phyloP scores from a whole-genome alignment of 2,329 filamentous ascomycete genomes.

The Gaeumannomyces sp. region DNA sequence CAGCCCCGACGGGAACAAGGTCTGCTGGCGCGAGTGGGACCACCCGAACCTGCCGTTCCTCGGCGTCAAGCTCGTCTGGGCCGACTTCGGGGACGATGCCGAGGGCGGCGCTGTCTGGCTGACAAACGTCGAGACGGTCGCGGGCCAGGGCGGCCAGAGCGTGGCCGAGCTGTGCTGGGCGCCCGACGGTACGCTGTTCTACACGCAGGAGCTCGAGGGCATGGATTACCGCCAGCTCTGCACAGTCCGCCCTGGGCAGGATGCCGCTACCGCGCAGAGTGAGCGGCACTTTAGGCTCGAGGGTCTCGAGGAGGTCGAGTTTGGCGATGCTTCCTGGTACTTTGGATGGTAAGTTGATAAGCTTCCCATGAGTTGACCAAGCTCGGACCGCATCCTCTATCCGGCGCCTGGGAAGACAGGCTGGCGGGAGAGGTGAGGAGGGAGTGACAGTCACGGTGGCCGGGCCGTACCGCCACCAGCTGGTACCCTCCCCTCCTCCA shows the following conservation, averaged over 20 bases:
- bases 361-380: no score
- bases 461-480: no score
- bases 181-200: slow-evolving; percentile 41
- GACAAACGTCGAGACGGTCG: slow-evolving; percentile 28
- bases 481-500: no score
- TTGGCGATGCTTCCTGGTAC: slow-evolving; percentile 28
- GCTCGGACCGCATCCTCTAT: no score
- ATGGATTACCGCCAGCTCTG: slow-evolving; percentile 43
- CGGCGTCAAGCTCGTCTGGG: slow-evolving; percentile 36
- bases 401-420: no score
- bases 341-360: slow-evolving; percentile 24
- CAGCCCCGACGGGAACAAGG: slow-evolving; percentile 36
- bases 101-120: slow-evolving; percentile 16
- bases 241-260: slow-evolving; percentile 23
- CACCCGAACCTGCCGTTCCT: slow-evolving; percentile 49
- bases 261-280: not conserved
- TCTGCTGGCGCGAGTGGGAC: slow-evolving; percentile 50
- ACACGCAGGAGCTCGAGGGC: slow-evolving; percentile 33
- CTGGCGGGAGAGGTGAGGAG: no score
- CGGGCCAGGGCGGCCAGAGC: slow-evolving; percentile 34
- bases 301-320: slow-evolving; percentile 34
- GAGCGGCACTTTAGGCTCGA: slow-evolving; percentile 26
- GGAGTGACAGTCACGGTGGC: no score
- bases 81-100: slow-evolving; percentile 31
- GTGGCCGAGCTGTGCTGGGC: slow-evolving; percentile 46